phyloP scores from a whole-genome alignment of 495 filamentous ascomycete species.

The Aspergillus baeticus region DNA sequence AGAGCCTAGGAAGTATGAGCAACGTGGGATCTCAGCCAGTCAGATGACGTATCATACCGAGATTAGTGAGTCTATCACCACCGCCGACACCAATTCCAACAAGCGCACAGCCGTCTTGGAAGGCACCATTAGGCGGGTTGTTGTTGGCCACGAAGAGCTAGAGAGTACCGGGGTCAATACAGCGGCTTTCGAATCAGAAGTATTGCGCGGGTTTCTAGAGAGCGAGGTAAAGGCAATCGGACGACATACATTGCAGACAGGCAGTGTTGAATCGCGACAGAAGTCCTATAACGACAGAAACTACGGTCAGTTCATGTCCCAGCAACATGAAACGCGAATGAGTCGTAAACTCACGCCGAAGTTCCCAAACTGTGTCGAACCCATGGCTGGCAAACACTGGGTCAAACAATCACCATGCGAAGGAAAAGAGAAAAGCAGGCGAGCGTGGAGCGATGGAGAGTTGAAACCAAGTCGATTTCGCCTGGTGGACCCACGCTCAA shows the following conservation, averaged over 20 bases:
- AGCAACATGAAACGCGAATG: not conserved
- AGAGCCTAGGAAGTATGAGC: constrained; percentile 63
- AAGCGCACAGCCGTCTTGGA: constrained; percentile 68
- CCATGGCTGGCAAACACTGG: constrained; percentile 38
- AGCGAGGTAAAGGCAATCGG: not conserved
- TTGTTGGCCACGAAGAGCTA: constrained; percentile 52
- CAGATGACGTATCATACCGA: constrained; percentile 60
- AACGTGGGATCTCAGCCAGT: not conserved
- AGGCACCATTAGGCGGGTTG: constrained; percentile 50
- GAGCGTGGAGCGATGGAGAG: constrained; percentile 6
- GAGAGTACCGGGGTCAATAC: constrained; percentile 19
- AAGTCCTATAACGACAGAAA: constrained; percentile 62
- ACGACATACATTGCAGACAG: constrained; percentile 88
- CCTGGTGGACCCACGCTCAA: constrained; percentile 32
- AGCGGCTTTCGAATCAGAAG: constrained; percentile 6
- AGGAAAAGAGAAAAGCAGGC: not conserved
- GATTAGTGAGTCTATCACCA: constrained; percentile 68
- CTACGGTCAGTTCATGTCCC: constrained; percentile 18
- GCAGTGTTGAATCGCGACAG: constrained; percentile 93
- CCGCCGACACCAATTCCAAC: constrained; percentile 68
- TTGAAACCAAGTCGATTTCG: constrained; percentile 15
- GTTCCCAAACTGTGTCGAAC: constrained; percentile 78
- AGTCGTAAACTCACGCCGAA: constrained; percentile 68
- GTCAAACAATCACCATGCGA: constrained; percentile 21
- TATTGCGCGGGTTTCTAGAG: not conserved